Conservation (phyloP, 2,329 filamentous ascomycete genomes). For the Sclerotinia glacialis region DNA sequence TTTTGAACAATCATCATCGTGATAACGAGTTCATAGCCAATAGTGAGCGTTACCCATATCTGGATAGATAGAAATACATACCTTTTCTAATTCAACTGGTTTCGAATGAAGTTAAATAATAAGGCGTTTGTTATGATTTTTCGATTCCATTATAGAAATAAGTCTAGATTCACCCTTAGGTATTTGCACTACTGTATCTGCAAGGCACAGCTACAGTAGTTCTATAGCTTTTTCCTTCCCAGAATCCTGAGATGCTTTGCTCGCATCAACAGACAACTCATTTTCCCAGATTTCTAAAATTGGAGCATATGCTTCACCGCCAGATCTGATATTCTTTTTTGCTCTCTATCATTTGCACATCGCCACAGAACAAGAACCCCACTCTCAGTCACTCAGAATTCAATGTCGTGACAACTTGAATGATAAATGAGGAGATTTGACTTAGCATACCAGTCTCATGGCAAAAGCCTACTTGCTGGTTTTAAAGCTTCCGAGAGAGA, state of each 20-base stretch:
- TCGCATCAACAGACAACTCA: background rate
- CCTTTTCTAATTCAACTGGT: background rate
- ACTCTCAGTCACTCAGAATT: constrained; percentile 15
- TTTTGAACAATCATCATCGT: background rate
- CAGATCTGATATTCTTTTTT: constrained; percentile 3
- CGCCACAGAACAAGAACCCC: constrained; percentile 14
- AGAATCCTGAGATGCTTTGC: background rate
- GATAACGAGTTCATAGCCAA: background rate
- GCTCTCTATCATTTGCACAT: background rate
- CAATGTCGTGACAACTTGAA: background rate
- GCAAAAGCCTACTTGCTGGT: constrained; percentile 6
- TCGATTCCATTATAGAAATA: background rate
- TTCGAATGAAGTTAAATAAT: background rate
- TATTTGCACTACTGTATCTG: background rate
- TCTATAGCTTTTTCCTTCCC: constrained; percentile 5
- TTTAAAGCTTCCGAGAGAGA: background rate
- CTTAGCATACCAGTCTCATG: constrained; percentile 1
- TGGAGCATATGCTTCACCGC: constrained; percentile 13
- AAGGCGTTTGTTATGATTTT: background rate
- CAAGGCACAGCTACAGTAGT: constrained; percentile 10
- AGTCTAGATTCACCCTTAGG: background rate
- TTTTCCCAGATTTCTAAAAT: constrained; percentile 7
- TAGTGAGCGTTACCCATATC: background rate
- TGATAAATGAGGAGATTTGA: constrained; percentile 16
- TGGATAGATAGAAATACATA: background rate